Percentiles rank a stretch among this genome's conserved stretches.
Conservation (phyloP, 345 rosid genomes). For the Eutrema japonicum region DNA sequence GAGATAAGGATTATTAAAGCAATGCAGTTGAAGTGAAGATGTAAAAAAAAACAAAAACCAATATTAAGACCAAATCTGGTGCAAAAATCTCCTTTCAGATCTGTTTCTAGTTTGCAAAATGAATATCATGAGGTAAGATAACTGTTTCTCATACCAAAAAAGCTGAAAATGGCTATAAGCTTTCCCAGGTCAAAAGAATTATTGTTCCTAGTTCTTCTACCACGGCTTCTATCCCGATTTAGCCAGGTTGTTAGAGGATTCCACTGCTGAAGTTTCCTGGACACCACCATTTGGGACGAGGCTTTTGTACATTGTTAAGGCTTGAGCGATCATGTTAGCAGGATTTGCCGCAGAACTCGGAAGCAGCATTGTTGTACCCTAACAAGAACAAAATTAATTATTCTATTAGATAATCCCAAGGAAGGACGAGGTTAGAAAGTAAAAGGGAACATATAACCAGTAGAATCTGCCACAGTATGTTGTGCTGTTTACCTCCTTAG, state of each 20-base stretch:
- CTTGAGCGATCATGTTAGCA: slow-evolving; percentile 75
- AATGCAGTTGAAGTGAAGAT: slow-evolving; percentile 2
- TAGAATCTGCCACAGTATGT: neutral
- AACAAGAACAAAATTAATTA: neutral
- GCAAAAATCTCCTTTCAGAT: slow-evolving; percentile 17
- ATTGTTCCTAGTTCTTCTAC: slow-evolving; percentile 18
- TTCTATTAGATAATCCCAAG: slow-evolving; percentile 16
- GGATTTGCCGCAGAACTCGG: slow-evolving; percentile 72
- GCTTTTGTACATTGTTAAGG: slow-evolving; percentile 75
- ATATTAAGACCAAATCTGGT: neutral
- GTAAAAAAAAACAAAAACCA: slow-evolving; percentile 2
- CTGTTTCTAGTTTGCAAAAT: slow-evolving; percentile 9
- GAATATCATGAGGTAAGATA: slow-evolving; percentile 2
- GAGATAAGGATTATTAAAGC: neutral
- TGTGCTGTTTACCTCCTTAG: slow-evolving; percentile 67
- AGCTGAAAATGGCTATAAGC: neutral
- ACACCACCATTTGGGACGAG: slow-evolving; percentile 52
- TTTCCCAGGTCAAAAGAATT: slow-evolving; percentile 15
- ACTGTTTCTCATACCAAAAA: slow-evolving; percentile 21
- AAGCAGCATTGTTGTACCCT: slow-evolving; percentile 94
- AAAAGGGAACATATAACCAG: neutral
- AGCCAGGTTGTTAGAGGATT: slow-evolving; percentile 2
- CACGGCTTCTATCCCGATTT: slow-evolving; percentile 1
- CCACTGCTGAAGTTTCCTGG: slow-evolving; percentile 13
- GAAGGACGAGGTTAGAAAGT: neutral